These are phyloP conservation scores for Yarrowia hollandica DNA, from an alignment of 805 yeast genomes.

Conservation along the genomic window DNA sequence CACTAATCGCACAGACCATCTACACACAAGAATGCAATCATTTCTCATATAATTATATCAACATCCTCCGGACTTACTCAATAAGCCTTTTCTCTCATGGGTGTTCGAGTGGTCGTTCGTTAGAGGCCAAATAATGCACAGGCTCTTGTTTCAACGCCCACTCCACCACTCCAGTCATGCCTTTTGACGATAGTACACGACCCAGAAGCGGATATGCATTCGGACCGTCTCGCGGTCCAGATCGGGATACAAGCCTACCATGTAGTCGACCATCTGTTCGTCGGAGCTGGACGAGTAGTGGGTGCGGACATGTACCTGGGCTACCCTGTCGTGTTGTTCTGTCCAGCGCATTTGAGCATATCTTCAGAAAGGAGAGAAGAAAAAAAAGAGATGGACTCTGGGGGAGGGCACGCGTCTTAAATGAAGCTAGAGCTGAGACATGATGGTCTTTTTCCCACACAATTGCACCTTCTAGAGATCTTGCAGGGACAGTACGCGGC, in stretches of 20 bases:
- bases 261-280: constrained; percentile 17
- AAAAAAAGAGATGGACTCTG: not conserved
- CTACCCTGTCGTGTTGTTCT: constrained; percentile 28
- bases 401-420: constrained; percentile 10
- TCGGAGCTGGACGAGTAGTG: not conserved
- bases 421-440: constrained; percentile 23
- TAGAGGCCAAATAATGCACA: not conserved
- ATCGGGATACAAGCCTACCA: constrained; percentile 1
- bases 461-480: too few species aligned
- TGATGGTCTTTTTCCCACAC: too few species aligned
- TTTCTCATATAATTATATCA: not conserved
- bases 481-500: constrained; percentile 23
- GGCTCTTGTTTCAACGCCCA: not conserved
- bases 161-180: not conserved
- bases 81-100: not conserved
- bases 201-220: constrained; percentile 19
- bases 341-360: constrained; percentile 25
- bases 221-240: constrained; percentile 20
- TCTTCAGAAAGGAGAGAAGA: too few species aligned
- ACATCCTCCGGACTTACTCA: not conserved
- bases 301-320: constrained; percentile 8
- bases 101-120: too few species aligned
- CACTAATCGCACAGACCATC: too few species aligned
- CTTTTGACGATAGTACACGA: constrained; percentile 6
- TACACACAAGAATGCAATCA: too few species aligned